Base-by-base conservation (phyloP, 352 stramenopile species). In the Halophytophthora polymorphica region DNA sequence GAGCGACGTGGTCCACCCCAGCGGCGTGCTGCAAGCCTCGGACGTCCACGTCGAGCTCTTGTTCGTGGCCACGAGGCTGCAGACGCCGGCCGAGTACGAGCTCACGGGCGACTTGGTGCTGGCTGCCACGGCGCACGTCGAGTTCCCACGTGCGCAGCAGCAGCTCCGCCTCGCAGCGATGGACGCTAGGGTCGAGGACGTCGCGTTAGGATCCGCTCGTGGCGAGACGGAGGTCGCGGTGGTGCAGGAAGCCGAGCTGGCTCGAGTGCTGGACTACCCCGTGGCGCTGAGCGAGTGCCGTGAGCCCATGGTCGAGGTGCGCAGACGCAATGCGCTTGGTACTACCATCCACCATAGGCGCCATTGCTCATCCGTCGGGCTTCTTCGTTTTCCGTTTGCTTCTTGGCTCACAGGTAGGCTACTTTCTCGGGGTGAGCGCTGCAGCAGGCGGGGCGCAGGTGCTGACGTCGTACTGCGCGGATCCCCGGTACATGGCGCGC, bases 271-370 rank as follows among this genome's bases (percentile, higher is more conserved):
- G 18, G 74, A 88, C 59, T 91, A 91, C 55, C 81, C 77, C 3
- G 56, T 91, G 19, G 71, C 69, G 2, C 58, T 89, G 23, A 79
- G 77, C 47, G 73, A 85, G 33, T 89, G 80, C 38, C 54, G 60
- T 17, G 69, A 62, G 0, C 35, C 56, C 12, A 89, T 88, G 75
- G 45, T 88, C n/a, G 80, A 89, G 78, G 78, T 89, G 37, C 7
- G 61, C 60, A 11, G 14, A 25, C n/a, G 50, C 41, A 1, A 21
- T 31, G 28, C 7, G 36, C 5, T 11, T 12, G 36, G 42, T 49
- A 15, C 42, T 31, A 49, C 42, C 42, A 49, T 21, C 42, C 42
- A 49, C 36, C 42, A 49, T 25, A 12, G 45, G 35, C 34, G 17
- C 6, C 7, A 31, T 29, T 18, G 25, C 13, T 48, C 42, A 25